Evolutionary conservation across 768 basidiomycete genomes (phyloP), one percentile per base, ranked within the genome.

Genomic region (Xanthoconium purpureum): DNA sequence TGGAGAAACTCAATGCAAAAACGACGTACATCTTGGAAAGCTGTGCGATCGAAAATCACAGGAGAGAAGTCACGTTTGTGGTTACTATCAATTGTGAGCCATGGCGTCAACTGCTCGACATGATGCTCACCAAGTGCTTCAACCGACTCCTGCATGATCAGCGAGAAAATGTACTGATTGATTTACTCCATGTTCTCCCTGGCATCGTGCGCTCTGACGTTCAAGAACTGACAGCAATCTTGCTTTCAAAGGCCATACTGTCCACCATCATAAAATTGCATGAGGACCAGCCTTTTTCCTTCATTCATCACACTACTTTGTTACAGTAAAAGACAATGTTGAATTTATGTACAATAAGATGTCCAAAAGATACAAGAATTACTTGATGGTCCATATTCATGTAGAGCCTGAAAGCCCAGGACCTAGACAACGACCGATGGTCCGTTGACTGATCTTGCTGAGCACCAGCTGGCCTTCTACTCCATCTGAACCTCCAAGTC

Each of bases 111-210:
- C 68, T 94, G 37, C 77, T 98, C 50, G 91, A 96, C 73, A 85
- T 93, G 68, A 83, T 87, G 2, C 79, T 98, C 17, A 85, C 84
- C 33, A 93, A 93, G 66, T 91, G 92, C 54, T 96, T 96, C 73
- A 80, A 84, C 55, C 84, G 88, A 36, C 77, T 97, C 13, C 88
- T 90, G 0, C 83, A 87, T 58, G 89, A 93, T 56, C 84, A 83
- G 28, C 82, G 92, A 28, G 94, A 97, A 97, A 87, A 85, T 58
- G 88, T 96, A 77, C 77, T 97, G 7, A 92, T 96, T 63, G 96
- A 97, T 67, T 75, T 98, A n/a, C 79, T 98, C 18, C 87, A 90
- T 63, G 85, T 91, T 24, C 78, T 97, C 24, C 89, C 94, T 2
- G 82, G 83, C 18, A 80, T 95, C 43, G 81, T 80, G 30, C 86